Evolutionary conservation across 345 rosid genomes (phyloP), one percentile per base, ranked within the genome.

Genomic region (Laguncularia racemosa): DNA sequence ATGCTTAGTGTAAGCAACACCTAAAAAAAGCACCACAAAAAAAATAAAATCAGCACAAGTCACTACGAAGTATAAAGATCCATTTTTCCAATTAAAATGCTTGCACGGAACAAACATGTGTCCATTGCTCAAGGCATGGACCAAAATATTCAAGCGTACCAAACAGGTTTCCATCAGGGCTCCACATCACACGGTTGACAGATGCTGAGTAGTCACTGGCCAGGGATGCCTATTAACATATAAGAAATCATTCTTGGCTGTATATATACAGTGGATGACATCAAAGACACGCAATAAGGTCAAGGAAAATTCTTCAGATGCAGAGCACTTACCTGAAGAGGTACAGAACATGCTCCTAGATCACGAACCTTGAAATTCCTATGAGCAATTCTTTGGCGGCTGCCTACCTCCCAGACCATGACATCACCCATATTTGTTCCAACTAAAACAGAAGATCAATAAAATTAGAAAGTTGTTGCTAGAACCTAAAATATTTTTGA

Each of bases 1-100:
- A 73, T 84, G 76, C 75, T 78, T 86, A 20, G 95, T 86, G 67
- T 90, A 90, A 48, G 95, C 97, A 59, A 90, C 88, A n/a, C 95
- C 95, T 90, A 70, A 53, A 72, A 57, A 53, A 61, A 23, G 54
- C 16, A 58, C 40, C 53, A 53, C 16, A 55, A 68, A 68, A 53
- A 44, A 50, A 40, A 51, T 65, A 54, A 72, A 38, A 3, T 3
- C 53, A 28, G 46, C 53, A 17, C 18, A 38, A 15, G 16, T 52
- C 50, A 14, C 47, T 46, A 13, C 18, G 19, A 16, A 21, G 18
- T 13, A 57, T 49, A 1, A 48, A 4, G 14, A 53, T 52, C 18
- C 46, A 20, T 16, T 15, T 52, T 52, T 57, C 54, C 11, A 20
- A 38, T 52, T 20, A 69, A 40, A 46, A 60, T 14, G 60, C 44